A percentile compares a stretch with the other conserved stretches of the same genome.
Conservation (phyloP, 768 basidiomycete species). For the Amanita jacksonii region DNA sequence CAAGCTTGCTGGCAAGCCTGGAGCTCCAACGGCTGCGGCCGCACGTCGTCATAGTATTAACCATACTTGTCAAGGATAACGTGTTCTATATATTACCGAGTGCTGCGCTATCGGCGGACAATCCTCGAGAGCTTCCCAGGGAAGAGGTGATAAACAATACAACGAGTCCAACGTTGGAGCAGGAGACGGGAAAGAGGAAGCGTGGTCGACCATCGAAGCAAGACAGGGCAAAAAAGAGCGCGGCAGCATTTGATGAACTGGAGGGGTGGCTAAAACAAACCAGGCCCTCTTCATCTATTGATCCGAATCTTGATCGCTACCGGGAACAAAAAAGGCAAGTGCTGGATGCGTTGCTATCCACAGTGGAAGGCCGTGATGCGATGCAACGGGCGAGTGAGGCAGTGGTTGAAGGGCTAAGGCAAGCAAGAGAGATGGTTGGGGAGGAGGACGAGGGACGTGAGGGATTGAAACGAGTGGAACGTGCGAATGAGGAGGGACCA, state of each 20-base stretch:
- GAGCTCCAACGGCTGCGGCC: conserved; percentile 38
- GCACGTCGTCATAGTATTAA: conserved; percentile 40
- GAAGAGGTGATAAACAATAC: conserved; percentile 39
- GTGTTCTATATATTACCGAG: conserved; percentile 55
- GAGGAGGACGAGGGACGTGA: conserved; percentile 29
- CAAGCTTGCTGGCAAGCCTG: conserved; percentile 31
- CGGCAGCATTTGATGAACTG: conserved; percentile 36
- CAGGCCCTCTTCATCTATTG: no score
- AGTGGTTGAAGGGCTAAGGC: conserved; percentile 44
- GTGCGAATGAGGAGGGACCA: neutral
- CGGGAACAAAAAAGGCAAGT: neutral
- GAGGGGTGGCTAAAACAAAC: no score
- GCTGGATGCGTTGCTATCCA: neutral
- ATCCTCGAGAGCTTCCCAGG: conserved; percentile 59
- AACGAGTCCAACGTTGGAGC: conserved; percentile 14
- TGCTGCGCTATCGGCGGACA: conserved; percentile 38
- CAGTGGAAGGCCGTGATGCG: conserved; percentile 20
- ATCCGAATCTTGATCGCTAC: neutral
- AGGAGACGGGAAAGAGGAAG: conserved; percentile 31
- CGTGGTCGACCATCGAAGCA: conserved; percentile 54
- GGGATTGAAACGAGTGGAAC: neutral
- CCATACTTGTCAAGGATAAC: conserved; percentile 33
- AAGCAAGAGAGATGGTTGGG: conserved; percentile 35
- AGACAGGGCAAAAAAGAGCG: conserved; percentile 47
- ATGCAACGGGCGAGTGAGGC: conserved; percentile 37